These are phyloP conservation scores for Pulveroboletus sp. DNA, from an alignment of 768 basidiomycete species.

Conservation along the genomic window DNA sequence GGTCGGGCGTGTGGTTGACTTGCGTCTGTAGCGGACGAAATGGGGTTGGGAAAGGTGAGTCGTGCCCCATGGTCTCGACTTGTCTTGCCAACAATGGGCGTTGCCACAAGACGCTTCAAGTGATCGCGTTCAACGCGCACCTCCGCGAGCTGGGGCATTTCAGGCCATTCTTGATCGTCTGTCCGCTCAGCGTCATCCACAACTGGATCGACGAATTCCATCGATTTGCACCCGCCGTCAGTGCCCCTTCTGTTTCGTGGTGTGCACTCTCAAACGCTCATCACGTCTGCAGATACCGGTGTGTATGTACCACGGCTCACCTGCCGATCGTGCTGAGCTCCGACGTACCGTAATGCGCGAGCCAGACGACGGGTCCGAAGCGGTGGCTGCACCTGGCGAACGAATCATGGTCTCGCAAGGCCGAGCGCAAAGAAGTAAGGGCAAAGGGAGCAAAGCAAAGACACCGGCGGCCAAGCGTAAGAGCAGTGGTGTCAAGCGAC, in stretches of 20 bases:
- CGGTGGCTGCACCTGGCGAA: constrained; percentile 19
- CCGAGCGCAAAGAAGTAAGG: constrained; percentile 16
- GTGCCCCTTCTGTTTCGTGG: constrained; percentile 16
- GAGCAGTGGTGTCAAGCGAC: constrained; percentile 16
- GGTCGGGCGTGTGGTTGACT: constrained; percentile 3
- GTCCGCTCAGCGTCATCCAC: constrained; percentile 88
- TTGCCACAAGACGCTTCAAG: constrained; percentile 75
- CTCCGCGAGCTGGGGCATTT: constrained; percentile 68
- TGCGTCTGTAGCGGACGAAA: constrained; percentile 70
- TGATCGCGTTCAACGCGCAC: constrained; percentile 89
- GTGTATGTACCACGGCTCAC: constrained; percentile 86
- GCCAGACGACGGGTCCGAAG: constrained; percentile 25
- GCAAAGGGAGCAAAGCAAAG: constrained; percentile 11
- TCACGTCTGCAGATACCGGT: constrained; percentile 60
- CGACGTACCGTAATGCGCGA: constrained; percentile 55
- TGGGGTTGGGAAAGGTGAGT: constrained; percentile 83
- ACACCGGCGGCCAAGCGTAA: constrained; percentile 10
- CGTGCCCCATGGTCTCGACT: not conserved
- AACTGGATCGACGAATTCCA: constrained; percentile 86
- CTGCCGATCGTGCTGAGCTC: constrained; percentile 74
- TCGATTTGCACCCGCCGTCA: constrained; percentile 76
- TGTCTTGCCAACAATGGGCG: not conserved
- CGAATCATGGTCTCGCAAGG: constrained; percentile 21
- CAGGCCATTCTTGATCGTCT: constrained; percentile 82
- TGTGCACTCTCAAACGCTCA: not conserved